A percentile compares a stretch with the other conserved stretches of the same genome.
These are phyloP conservation scores for Protomyces gravidus DNA, from an alignment of 1,139 yeast genomes.

Conservation along the genomic window DNA sequence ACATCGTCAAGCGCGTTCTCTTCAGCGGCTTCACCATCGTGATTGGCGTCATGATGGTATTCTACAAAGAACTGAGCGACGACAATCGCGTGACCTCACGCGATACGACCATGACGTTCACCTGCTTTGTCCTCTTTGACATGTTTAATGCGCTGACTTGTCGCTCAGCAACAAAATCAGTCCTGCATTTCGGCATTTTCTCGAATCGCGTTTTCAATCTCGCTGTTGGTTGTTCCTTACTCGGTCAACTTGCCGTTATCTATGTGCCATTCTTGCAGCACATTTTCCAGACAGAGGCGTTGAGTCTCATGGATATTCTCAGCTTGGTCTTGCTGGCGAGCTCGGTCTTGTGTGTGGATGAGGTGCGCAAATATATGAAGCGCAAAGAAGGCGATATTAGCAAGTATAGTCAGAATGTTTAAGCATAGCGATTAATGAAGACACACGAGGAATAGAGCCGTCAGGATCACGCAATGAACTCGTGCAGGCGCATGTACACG, in stretches of 20 bases:
- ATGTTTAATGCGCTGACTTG: slow-evolving; percentile 94
- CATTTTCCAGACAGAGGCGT: slow-evolving; percentile 89
- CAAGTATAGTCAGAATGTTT: not conserved
- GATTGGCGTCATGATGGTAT: slow-evolving; percentile 78
- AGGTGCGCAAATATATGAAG: slow-evolving; percentile 54
- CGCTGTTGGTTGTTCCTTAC: slow-evolving; percentile 81
- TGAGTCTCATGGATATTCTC: slow-evolving; percentile 61
- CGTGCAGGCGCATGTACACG: no score
- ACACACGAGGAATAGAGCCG: no score
- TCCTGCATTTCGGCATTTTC: slow-evolving; percentile 69
- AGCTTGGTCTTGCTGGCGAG: slow-evolving; percentile 63
- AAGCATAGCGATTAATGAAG: slow-evolving; percentile 1
- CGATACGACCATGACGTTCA: slow-evolving; percentile 96
- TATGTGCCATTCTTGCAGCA: slow-evolving; percentile 87
- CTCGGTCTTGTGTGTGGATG: slow-evolving; percentile 81
- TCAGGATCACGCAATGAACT: no score
- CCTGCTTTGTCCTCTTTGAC: slow-evolving; percentile 90
- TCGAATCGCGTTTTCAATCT: slow-evolving; percentile 83
- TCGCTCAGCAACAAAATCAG: slow-evolving; percentile 78
- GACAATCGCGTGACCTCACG: slow-evolving; percentile 72
- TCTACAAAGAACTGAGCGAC: slow-evolving; percentile 77
- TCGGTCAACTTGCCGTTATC: slow-evolving; percentile 91
- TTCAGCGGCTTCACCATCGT: slow-evolving; percentile 68
- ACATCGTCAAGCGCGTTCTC: slow-evolving; percentile 65
- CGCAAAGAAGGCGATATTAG: not conserved